These are phyloP conservation scores for Casuarina glauca DNA, from an alignment of 306 rosid species.

Conservation along the genomic window DNA sequence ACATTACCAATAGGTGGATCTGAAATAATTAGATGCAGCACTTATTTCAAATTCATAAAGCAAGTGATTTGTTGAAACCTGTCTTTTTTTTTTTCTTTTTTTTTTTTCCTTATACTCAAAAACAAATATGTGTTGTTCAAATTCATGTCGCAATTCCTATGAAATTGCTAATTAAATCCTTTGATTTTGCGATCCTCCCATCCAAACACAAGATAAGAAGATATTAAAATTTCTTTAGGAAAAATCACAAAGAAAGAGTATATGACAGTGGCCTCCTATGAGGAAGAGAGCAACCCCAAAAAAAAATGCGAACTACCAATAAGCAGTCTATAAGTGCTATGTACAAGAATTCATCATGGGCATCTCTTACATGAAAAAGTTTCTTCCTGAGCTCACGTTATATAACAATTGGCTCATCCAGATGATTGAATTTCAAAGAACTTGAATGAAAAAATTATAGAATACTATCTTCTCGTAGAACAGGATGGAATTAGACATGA, in stretches of 20 bases:
- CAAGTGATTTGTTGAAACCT: not conserved
- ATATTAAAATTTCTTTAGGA: not conserved
- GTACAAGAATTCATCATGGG: not conserved
- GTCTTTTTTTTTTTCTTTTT: too few species aligned
- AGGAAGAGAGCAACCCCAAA: not conserved
- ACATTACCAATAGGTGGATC: not conserved
- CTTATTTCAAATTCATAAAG: too few species aligned
- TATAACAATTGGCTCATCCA: not conserved
- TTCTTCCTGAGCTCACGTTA: not conserved
- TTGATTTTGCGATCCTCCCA: too few species aligned
- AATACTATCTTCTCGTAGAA: slow-evolving; percentile 13
- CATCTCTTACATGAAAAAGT: not conserved
- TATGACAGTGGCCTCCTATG: slow-evolving; percentile 6
- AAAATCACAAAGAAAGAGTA: not conserved
- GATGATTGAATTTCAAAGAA: slow-evolving; percentile 22
- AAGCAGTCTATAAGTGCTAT: not conserved
- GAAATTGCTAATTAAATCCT: too few species aligned
- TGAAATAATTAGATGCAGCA: not conserved
- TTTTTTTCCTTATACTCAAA: too few species aligned
- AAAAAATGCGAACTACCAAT: not conserved
- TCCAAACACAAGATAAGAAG: not conserved
- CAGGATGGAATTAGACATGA: slow-evolving; percentile 9
- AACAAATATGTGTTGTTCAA: too few species aligned
- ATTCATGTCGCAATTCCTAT: too few species aligned
- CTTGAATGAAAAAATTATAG: not conserved